A percentile compares a stretch with the other conserved stretches of the same genome.
Evolutionary conservation across 176 grass and related monocot genomes (phyloP).

Genomic region (Chloris gayana): DNA sequence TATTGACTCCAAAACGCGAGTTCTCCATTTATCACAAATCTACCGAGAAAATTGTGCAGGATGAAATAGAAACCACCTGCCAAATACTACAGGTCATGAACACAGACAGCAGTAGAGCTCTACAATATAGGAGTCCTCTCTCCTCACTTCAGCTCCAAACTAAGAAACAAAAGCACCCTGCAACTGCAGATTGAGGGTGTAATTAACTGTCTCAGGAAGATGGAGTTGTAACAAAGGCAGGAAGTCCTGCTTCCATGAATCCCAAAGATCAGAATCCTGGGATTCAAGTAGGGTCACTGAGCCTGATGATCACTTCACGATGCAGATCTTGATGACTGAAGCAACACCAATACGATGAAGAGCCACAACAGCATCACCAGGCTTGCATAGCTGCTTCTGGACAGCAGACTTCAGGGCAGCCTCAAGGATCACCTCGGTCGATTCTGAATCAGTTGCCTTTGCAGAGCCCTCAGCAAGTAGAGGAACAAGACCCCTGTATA

Average conservation of each 20-base stretch:
- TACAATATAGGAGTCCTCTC: conserved; percentile 45
- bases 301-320: conserved; percentile 60
- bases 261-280: neutral
- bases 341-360: conserved; percentile 82
- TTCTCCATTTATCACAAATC: neutral
- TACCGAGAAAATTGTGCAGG: conserved; percentile 37
- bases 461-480: conserved; percentile 83
- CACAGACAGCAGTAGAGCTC: conserved; percentile 25
- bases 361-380: conserved; percentile 72
- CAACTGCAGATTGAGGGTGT: conserved; percentile 23
- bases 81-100: conserved; percentile 4
- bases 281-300: neutral
- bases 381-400: conserved; percentile 68
- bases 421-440: conserved; percentile 76
- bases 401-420: conserved; percentile 70
- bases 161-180: conserved; percentile 37
- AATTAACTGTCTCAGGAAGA: conserved; percentile 31
- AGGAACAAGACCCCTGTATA: conserved; percentile 79
- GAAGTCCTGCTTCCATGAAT: neutral
- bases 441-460: conserved; percentile 86
- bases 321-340: conserved; percentile 95
- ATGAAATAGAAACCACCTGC: conserved; percentile 13
- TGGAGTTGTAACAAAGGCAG: conserved; percentile 20
- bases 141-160: conserved; percentile 37
- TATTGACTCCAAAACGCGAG: neutral